Base-by-base conservation (phyloP, 2,329 filamentous ascomycete species). In the Aspergillus novofumigatus region DNA sequence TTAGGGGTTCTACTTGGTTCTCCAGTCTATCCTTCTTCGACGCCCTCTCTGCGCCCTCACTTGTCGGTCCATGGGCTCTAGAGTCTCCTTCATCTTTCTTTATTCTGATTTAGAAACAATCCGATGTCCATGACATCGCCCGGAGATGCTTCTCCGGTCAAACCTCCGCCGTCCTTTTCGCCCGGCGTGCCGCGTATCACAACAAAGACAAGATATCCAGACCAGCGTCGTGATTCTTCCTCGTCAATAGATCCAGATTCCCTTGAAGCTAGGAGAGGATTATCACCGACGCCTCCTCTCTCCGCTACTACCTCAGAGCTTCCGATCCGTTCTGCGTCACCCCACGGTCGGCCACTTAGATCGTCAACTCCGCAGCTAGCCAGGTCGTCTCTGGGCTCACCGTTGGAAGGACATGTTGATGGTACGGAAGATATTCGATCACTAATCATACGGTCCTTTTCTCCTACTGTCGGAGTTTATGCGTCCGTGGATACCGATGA, bases 401-500 rank as follows among this genome's bases (percentile, higher is more conserved):
- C 75, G 1, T 75, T 86, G 17, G 81, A 83, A 23, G 83, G 81
- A 64, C 78, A 81, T 49, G 75, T 78, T 26, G 79, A 77, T 65
- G 78, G 72, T 51, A 78, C 79, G 7, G 81, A 85, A 60, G 84
- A 86, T 67, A 78, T 81, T 52, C 76, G 83, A 55, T 81, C 81
- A 32, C 78, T 96, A 51, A 87, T 97, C 47, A 80, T 95, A 54
- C 87, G 88, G 58, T 88, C 92, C 2, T 96, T 96, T 71, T 90
- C 93, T 14, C 95, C 94, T 1, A 90, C 94, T 61, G 86, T 99
- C 49, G 90, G 90, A 6, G 85, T 99, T 28, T 88, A 92, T 65
- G 85, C 91, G n/a, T 96, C 93, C 14, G 78, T 83, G 17, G 93
- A 97, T 69, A 94, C 91, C 0, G 89, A 97, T 69, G 83, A 87